Evolutionary conservation across 345 rosid species (phyloP).

Genomic region (Mangifera indica): DNA sequence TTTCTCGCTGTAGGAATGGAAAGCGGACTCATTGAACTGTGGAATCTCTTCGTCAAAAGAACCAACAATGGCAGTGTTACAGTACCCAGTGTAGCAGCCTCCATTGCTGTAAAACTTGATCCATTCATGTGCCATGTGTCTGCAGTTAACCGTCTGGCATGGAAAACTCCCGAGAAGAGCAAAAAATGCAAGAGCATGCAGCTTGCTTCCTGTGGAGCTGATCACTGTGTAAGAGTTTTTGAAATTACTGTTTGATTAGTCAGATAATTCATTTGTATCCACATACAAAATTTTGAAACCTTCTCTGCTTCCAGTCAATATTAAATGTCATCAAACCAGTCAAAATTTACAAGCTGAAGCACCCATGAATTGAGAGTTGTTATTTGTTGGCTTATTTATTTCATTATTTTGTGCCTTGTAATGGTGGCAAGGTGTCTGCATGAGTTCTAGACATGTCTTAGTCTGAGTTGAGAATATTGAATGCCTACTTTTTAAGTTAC

Average conservation of each 20-base stretch:
- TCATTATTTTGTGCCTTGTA: too few species aligned
- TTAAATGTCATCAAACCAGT: too few species aligned
- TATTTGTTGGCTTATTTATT: too few species aligned
- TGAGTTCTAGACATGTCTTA: neutral
- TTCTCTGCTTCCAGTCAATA: too few species aligned
- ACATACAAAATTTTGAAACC: conserved; percentile 2
- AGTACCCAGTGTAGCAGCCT: conserved; percentile 30
- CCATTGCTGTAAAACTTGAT: conserved; percentile 42
- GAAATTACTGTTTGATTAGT: conserved; percentile 40
- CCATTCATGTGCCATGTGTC: conserved; percentile 77
- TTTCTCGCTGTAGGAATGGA: conserved; percentile 83
- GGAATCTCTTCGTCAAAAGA: conserved; percentile 42
- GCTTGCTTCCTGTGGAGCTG: conserved; percentile 85
- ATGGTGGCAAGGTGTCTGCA: neutral
- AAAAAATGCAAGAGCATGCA: conserved; percentile 34
- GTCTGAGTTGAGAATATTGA: neutral
- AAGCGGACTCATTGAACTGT: conserved; percentile 67
- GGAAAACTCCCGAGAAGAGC: conserved; percentile 49
- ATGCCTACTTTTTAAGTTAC: too few species aligned
- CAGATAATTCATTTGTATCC: neutral
- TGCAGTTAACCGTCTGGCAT: conserved; percentile 66
- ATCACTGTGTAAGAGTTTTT: conserved; percentile 78
- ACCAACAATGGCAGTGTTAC: conserved; percentile 22
- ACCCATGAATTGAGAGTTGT: too few species aligned
- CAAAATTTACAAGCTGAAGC: too few species aligned